Conservation (phyloP, 2,329 filamentous ascomycete genomes). For the Pleurostoma richardsiae region DNA sequence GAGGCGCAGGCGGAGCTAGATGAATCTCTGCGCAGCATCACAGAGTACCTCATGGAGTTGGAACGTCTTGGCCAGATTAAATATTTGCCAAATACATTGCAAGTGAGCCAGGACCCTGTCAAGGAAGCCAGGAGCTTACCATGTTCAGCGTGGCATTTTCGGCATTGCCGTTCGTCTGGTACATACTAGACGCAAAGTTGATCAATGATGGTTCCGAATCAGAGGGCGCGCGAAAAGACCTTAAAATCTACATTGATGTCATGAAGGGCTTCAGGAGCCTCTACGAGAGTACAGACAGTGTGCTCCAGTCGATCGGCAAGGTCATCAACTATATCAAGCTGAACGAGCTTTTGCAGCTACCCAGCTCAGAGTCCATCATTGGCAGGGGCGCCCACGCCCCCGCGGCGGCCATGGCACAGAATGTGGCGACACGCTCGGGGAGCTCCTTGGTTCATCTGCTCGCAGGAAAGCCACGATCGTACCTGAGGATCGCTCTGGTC, state of each 20-base stretch:
- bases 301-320: neutral
- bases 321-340: neutral
- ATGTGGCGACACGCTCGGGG: neutral
- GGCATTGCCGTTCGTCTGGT: neutral
- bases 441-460: neutral
- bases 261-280: neutral
- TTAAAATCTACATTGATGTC: neutral
- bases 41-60: neutral
- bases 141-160: neutral
- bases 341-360: neutral
- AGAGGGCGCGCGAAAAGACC: too few species aligned
- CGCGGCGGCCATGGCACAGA: neutral
- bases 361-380: neutral
- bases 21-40: neutral
- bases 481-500: neutral
- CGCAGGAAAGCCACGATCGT: neutral
- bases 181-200: neutral
- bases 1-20: neutral
- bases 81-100: neutral
- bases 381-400: neutral
- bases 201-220: constrained; percentile 36
- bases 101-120: neutral
- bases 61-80: constrained; percentile 2
- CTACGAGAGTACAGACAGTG: neutral
- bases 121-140: neutral